Conservation (phyloP, 768 basidiomycete species). For the Hypsizygus marmoreus region DNA sequence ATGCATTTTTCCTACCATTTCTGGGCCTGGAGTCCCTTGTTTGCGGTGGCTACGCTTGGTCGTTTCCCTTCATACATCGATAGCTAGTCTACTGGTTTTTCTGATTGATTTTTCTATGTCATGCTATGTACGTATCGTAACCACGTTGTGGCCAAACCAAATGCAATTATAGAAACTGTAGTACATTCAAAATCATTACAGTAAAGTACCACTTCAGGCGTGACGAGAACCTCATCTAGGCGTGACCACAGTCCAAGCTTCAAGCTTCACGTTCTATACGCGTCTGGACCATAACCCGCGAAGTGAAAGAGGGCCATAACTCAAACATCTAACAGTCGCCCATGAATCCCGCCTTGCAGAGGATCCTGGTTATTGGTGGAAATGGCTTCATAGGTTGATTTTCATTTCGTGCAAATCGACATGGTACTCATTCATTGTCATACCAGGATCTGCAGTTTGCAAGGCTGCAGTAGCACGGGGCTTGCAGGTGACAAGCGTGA, state of each 20-base stretch:
- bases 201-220: no score
- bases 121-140: conserved; percentile 7
- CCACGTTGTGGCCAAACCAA: conserved; percentile 4
- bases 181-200: no score
- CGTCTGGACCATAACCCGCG: no score
- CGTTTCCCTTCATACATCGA: conserved; percentile 1
- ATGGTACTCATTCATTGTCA: conserved; percentile 5
- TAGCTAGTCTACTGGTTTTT: conserved; percentile 9
- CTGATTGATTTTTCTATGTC: no score
- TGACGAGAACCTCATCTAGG: not conserved
- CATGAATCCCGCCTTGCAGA: conserved; percentile 45
- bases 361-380: conserved; percentile 94
- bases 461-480: conserved; percentile 83
- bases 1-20: no score
- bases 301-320: no score
- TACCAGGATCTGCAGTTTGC: conserved; percentile 93
- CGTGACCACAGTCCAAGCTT: no score
- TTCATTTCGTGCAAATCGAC: not conserved
- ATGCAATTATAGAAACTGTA: no score
- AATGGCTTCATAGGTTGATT: conserved; percentile 90
- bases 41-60: conserved; percentile 7
- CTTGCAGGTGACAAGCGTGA: conserved; percentile 86
- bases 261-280: no score
- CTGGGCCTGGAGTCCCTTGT: not conserved
- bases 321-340: no score